Percentiles rank a stretch among this genome's conserved stretches.
Conservation (phyloP, 2,329 filamentous ascomycete species). For the Helminthosporium solani region DNA sequence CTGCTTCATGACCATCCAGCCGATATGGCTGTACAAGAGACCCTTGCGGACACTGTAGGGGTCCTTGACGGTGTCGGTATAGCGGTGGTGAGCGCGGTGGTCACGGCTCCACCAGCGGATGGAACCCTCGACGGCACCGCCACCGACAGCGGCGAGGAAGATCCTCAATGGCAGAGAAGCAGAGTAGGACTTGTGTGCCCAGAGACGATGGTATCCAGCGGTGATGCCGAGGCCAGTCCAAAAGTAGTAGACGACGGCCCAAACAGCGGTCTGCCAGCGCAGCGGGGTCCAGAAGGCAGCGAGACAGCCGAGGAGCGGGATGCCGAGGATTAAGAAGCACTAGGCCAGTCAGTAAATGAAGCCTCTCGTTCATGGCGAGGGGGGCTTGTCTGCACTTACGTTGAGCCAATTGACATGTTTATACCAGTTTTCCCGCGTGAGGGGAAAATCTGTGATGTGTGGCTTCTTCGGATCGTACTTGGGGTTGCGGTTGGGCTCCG, state of each 20-base stretch:
- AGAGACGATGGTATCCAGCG: constrained; percentile 70
- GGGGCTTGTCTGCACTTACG: constrained; percentile 47
- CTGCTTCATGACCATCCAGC: constrained; percentile 58
- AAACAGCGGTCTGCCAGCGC: constrained; percentile 69
- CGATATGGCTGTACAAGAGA: constrained; percentile 53
- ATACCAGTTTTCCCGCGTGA: constrained; percentile 83
- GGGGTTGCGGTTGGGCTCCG: constrained; percentile 54
- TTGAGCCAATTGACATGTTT: constrained; percentile 96
- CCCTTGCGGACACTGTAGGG: constrained; percentile 57
- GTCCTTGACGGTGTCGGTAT: constrained; percentile 55
- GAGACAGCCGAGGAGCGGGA: constrained; percentile 74
- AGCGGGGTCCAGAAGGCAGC: constrained; percentile 79
- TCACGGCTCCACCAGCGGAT: constrained; percentile 54
- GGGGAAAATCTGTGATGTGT: constrained; percentile 80
- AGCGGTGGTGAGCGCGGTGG: constrained; percentile 55
- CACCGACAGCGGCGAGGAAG: constrained; percentile 51
- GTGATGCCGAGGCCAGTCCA: constrained; percentile 70
- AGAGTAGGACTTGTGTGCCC: constrained; percentile 57
- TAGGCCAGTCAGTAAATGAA: constrained; percentile 56
- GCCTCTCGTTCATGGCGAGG: neutral
- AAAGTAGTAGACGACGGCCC: constrained; percentile 79
- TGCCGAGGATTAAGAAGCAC: constrained; percentile 73
- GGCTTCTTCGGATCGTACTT: constrained; percentile 68
- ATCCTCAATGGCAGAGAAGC: constrained; percentile 48
- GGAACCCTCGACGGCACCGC: constrained; percentile 52